Evolutionary conservation across 345 rosid genomes (phyloP).

Genomic region (Brassica napus): DNA sequence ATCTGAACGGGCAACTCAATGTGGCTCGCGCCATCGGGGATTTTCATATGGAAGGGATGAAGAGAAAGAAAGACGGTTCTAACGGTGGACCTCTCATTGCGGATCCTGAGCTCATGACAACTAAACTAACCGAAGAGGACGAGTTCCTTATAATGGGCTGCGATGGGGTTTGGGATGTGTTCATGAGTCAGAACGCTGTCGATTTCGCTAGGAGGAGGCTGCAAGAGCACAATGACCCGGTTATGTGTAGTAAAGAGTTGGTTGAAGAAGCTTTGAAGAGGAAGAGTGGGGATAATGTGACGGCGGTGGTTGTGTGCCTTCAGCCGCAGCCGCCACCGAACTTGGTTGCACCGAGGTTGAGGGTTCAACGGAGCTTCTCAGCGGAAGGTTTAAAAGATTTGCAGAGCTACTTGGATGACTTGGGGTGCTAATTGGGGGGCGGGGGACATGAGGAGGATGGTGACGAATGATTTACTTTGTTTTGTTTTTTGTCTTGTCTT

Average conservation of each 20-base stretch:
- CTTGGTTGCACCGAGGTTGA: constrained; percentile 59
- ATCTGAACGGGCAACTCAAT: constrained; percentile 76
- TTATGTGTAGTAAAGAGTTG: constrained; percentile 67
- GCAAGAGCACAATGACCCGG: constrained; percentile 83
- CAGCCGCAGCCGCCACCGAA: constrained; percentile 68
- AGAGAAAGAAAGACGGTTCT: constrained; percentile 44
- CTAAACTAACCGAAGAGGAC: constrained; percentile 59
- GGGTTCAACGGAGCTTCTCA: constrained; percentile 76
- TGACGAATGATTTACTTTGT: constrained; percentile 35
- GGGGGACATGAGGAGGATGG: neutral
- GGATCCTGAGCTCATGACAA: constrained; percentile 75
- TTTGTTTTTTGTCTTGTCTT: neutral
- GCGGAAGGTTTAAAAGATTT: constrained; percentile 70
- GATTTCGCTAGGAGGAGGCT: constrained; percentile 87
- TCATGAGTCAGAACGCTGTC: constrained; percentile 80
- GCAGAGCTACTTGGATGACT: constrained; percentile 69
- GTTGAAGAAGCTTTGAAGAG: constrained; percentile 86
- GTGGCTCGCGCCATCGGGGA: constrained; percentile 94
- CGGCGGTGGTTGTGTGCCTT: constrained; percentile 78
- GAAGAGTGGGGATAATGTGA: constrained; percentile 77
- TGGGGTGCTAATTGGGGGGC: constrained; percentile 41
- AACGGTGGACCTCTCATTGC: constrained; percentile 80
- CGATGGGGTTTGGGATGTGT: constrained; percentile 95
- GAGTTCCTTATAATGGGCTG: constrained; percentile 86
- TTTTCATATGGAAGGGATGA: constrained; percentile 91